Evolutionary conservation across 1,284 basidiomycete species (phyloP).

Genomic region (Filobasidium uniguttulatum): DNA sequence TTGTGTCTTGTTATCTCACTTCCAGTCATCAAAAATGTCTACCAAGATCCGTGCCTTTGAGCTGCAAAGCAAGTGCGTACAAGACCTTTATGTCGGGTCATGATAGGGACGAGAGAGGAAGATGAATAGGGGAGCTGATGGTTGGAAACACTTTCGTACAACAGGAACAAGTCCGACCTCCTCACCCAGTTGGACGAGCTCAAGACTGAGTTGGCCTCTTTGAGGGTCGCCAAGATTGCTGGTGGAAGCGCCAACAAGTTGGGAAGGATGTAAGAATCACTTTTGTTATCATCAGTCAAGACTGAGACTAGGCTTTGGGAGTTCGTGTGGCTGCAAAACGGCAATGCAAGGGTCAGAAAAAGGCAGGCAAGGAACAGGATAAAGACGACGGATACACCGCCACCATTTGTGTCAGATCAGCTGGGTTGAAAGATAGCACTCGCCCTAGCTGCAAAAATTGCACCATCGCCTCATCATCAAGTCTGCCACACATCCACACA

Average conservation of each 20-base stretch:
- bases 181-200: slow-evolving; percentile 86
- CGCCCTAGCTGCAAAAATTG: too few relatives aligned
- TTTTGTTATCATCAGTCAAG: slow-evolving; percentile 1
- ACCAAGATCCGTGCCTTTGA: slow-evolving; percentile 85
- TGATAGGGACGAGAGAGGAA: not conserved
- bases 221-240: slow-evolving; percentile 97
- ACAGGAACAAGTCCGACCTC: slow-evolving; percentile 94
- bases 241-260: slow-evolving; percentile 93
- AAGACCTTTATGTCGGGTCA: not conserved
- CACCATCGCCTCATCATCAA: too few relatives aligned
- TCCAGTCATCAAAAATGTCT: slow-evolving; percentile 27
- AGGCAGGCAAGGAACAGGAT: too few relatives aligned
- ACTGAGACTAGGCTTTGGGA: too few relatives aligned
- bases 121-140: not conserved
- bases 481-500: too few relatives aligned
- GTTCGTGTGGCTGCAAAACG: too few relatives aligned
- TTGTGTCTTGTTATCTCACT: not conserved
- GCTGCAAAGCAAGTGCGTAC: slow-evolving; percentile 84
- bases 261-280: slow-evolving; percentile 74
- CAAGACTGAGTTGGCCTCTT: slow-evolving; percentile 82
- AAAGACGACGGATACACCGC: too few relatives aligned
- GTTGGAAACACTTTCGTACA: not conserved
- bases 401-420: too few relatives aligned
- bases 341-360: too few relatives aligned
- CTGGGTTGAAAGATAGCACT: too few relatives aligned